A percentile compares a stretch with the other conserved stretches of the same genome.
Conservation (phyloP, 768 basidiomycete species). For the Dacryopinax primogenitus region DNA sequence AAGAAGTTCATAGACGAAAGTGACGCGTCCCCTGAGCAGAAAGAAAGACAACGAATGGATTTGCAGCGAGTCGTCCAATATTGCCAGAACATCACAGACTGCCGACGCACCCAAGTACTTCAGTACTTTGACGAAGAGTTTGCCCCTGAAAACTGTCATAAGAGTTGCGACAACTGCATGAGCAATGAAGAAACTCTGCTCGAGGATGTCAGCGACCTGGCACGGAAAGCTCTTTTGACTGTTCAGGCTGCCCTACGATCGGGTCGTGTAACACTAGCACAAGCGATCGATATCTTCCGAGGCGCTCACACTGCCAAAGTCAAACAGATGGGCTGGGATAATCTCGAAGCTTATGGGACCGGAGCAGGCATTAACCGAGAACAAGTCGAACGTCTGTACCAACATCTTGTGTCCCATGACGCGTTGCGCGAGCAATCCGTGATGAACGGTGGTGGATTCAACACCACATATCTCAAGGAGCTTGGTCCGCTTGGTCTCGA, state of each 20-base stretch:
- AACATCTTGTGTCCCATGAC: constrained; percentile 40
- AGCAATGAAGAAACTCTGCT: constrained; percentile 34
- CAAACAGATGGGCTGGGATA: constrained; percentile 37
- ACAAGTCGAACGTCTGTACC: constrained; percentile 53
- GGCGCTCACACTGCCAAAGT: constrained; percentile 44
- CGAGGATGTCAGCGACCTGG: constrained; percentile 50
- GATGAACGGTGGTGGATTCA: constrained; percentile 38
- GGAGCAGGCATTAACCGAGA: constrained; percentile 39
- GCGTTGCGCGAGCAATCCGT: constrained; percentile 40
- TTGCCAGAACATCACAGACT: constrained; percentile 68
- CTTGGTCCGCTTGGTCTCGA: constrained; percentile 7
- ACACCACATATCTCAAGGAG: constrained; percentile 43
- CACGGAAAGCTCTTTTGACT: constrained; percentile 45
- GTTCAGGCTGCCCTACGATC: constrained; percentile 36
- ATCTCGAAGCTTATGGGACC: constrained; percentile 41
- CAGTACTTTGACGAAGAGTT: constrained; percentile 81
- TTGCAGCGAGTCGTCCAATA: constrained; percentile 62
- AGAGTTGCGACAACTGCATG: constrained; percentile 75
- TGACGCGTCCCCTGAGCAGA: constrained; percentile 40
- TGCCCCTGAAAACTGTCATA: constrained; percentile 47
- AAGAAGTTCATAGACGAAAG: constrained; percentile 44
- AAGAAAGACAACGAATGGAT: constrained; percentile 52
- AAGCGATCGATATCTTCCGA: constrained; percentile 49
- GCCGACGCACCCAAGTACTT: constrained; percentile 77
- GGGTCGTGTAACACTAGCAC: constrained; percentile 45